Conservation (phyloP, 106 monocot species). For the Platanthera guangdongensis region DNA sequence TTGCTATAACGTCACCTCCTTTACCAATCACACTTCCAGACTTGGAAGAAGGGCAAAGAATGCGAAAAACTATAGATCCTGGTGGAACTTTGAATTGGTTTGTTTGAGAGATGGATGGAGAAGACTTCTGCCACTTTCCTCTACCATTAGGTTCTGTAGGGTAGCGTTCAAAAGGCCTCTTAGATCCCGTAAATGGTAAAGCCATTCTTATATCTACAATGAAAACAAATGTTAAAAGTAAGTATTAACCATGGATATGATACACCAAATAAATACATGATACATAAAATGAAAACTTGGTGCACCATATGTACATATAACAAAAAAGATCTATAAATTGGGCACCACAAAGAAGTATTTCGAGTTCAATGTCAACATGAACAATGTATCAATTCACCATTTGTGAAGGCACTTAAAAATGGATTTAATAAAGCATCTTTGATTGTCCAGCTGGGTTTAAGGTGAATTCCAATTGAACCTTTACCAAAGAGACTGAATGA, state of each 20-base stretch:
- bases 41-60: slow-evolving; percentile 74
- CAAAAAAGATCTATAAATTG: background rate
- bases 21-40: slow-evolving; percentile 87
- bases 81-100: slow-evolving; percentile 24
- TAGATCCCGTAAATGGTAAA: slow-evolving; percentile 36
- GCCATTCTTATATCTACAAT: slow-evolving; percentile 29
- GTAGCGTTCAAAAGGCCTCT: slow-evolving; percentile 55
- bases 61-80: slow-evolving; percentile 43
- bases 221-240: background rate
- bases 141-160: slow-evolving; percentile 39
- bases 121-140: slow-evolving; percentile 67
- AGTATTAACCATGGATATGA: background rate
- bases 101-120: slow-evolving; percentile 16
- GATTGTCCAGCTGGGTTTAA: background rate
- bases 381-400: background rate
- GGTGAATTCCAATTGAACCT: background rate
- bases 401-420: background rate
- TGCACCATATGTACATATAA: background rate
- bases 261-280: background rate
- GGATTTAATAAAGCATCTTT: background rate
- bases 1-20: slow-evolving; percentile 73
- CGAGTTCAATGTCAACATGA: background rate
- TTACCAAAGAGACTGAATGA: too few species aligned
- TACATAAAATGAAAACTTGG: background rate
- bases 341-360: background rate